A percentile compares a stretch with the other conserved stretches of the same genome.
phyloP scores from a whole-genome alignment of 208 protist genomes.

The Leishmania braziliensis region DNA sequence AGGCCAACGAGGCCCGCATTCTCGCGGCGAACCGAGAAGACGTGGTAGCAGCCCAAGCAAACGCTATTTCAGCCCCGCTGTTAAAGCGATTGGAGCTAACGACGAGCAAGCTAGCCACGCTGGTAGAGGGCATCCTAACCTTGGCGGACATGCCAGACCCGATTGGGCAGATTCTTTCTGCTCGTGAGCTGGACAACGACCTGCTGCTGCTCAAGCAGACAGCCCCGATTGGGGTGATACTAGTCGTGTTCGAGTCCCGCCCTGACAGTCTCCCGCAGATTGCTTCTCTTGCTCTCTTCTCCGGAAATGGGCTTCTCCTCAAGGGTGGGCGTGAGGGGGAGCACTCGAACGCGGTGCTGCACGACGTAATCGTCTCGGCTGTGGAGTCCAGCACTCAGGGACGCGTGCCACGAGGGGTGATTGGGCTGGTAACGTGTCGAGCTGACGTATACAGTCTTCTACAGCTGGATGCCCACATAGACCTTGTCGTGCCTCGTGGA shows the following conservation, averaged over 20 bases:
- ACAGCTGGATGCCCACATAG: constrained; percentile 77
- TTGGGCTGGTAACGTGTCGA: constrained; percentile 60
- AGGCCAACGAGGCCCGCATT: constrained; percentile 47
- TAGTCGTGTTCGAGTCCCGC: constrained; percentile 94
- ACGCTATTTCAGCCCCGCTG: constrained; percentile 39
- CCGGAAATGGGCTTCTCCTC: constrained; percentile 90
- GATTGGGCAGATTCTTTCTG: constrained; percentile 54
- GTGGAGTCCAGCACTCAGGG: constrained; percentile 41
- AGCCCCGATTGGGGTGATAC: constrained; percentile 90
- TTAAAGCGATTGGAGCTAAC: constrained; percentile 70
- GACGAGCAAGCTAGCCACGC: constrained; percentile 51
- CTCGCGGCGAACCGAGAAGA: constrained; percentile 76
- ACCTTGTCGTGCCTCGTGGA: constrained; percentile 94
- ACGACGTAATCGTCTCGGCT: constrained; percentile 50
- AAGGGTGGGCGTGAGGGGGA: constrained; percentile 87
- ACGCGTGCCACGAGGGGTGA: constrained; percentile 39
- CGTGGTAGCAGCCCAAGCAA: constrained; percentile 42
- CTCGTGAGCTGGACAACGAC: constrained; percentile 62
- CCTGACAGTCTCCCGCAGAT: constrained; percentile 91
- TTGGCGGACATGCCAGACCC: constrained; percentile 53
- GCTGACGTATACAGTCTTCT: constrained; percentile 53
- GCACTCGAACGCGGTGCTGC: constrained; percentile 58
- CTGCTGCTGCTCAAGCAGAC: constrained; percentile 81
- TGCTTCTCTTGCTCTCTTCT: constrained; percentile 75
- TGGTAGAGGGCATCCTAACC: constrained; percentile 55